Conservation (phyloP, 1,284 basidiomycete genomes). For the Rhodotorula sp. region DNA sequence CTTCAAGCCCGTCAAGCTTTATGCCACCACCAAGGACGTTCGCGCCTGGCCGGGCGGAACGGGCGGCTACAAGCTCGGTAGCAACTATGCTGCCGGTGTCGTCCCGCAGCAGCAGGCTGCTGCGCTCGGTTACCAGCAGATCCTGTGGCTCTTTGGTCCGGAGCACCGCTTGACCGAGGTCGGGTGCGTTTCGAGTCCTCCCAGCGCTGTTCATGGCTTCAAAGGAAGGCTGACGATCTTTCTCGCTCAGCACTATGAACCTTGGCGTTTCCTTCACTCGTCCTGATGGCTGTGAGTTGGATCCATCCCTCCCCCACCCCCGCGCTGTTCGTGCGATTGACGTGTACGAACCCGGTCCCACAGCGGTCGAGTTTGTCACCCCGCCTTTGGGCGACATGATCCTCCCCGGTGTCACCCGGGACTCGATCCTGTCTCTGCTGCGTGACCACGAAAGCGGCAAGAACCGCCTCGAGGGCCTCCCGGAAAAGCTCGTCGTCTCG, state of each 20-base stretch:
- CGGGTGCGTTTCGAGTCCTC: constrained; percentile 45
- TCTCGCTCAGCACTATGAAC: constrained; percentile 76
- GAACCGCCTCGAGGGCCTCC: constrained; percentile 60
- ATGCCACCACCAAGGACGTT: constrained; percentile 87
- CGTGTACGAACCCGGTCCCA: too few relatives aligned
- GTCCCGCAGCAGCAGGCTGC: constrained; percentile 78
- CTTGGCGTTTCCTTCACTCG: constrained; percentile 81
- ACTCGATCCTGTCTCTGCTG: constrained; percentile 75
- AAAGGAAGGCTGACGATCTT: too few relatives aligned
- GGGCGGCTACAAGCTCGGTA: constrained; percentile 86
- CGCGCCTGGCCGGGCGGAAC: constrained; percentile 55
- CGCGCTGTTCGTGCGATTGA: neutral
- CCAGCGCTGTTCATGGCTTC: too few relatives aligned
- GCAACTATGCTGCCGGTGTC: constrained; percentile 67
- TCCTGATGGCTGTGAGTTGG: constrained; percentile 58
- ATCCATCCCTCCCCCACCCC: neutral
- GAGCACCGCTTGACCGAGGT: constrained; percentile 81
- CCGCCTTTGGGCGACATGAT: constrained; percentile 95
- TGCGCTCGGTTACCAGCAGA: constrained; percentile 82
- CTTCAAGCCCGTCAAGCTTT: constrained; percentile 92
- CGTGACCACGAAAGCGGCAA: constrained; percentile 66
- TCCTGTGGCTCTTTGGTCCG: constrained; percentile 89
- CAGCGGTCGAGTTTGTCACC: constrained; percentile 74
- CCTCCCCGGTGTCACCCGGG: constrained; percentile 89
- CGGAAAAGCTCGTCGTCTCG: constrained; percentile 67